These are phyloP conservation scores for Xylogone sp. DNA, from an alignment of 2,329 filamentous ascomycete genomes.

Conservation along the genomic window DNA sequence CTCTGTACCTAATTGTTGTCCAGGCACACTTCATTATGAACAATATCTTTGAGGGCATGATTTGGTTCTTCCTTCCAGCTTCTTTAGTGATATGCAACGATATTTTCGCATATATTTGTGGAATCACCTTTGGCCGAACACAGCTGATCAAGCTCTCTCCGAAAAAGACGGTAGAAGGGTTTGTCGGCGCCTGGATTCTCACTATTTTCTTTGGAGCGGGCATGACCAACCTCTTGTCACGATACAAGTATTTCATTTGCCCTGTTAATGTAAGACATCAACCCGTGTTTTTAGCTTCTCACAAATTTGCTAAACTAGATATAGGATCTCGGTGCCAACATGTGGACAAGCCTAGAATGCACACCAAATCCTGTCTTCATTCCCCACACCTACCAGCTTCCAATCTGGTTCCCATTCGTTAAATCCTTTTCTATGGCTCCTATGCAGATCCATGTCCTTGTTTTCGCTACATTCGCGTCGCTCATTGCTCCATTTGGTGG, in stretches of 20 bases:
- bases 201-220: slow-evolving; percentile 81
- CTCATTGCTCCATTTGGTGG: slow-evolving; percentile 96
- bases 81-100: slow-evolving; percentile 97
- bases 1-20: slow-evolving; percentile 93
- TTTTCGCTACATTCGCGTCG: slow-evolving; percentile 90
- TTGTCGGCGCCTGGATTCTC: slow-evolving; percentile 93
- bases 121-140: slow-evolving; percentile 93
- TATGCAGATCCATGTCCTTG: slow-evolving; percentile 89
- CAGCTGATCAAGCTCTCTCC: slow-evolving; percentile 97
- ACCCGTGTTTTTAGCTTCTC: slow-evolving; percentile 9
- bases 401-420: slow-evolving; percentile 67
- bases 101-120: slow-evolving; percentile 96
- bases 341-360: slow-evolving; percentile 87
- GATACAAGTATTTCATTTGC: slow-evolving; percentile 97
- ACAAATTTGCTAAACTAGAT: slow-evolving; percentile 11
- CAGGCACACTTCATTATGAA: slow-evolving; percentile 99
- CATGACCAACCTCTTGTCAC: slow-evolving; percentile 79
- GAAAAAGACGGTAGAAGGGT: slow-evolving; percentile 98
- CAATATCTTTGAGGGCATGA: slow-evolving; percentile 99
- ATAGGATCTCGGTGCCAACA: slow-evolving; percentile 81
- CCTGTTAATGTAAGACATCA: slow-evolving; percentile 83
- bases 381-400: slow-evolving; percentile 69
- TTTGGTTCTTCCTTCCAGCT: slow-evolving; percentile 98
- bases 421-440: slow-evolving; percentile 74
- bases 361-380: slow-evolving; percentile 89